Evolutionary conservation across 2,329 filamentous ascomycete species (phyloP), one percentile per base, ranked within the genome.

Genomic region (Talaromyces atroroseus): DNA sequence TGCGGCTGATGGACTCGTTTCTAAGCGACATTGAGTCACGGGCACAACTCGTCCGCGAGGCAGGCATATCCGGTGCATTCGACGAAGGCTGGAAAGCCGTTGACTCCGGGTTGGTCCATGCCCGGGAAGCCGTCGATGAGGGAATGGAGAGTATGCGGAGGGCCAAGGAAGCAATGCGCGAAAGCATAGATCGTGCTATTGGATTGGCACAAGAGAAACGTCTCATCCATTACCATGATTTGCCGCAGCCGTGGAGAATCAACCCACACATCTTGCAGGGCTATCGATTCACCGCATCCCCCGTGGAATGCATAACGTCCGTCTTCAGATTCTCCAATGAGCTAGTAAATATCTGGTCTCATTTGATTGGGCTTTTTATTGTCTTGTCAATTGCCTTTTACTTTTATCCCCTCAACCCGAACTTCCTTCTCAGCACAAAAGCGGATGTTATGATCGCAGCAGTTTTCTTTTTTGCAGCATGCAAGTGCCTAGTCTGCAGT

Each of bases 261-360:
- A 99, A 99, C 74, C 91, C 92, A 1, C 90, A 99, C 74, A 97
- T 99, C 68, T 79, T 86, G 52, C 84, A 83, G 54, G 94, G 94
- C 18, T 99, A 99, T 71, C 92, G 94, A 52, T 99, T 99, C 77
- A 88, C 85, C 59, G 90, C 95, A 66, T 91, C 89, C 58, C 95
- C 95, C 72, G 78, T 92, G 56, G 92, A 92, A 64, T 97, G 92
- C 70, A 78, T 97, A 52, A 82, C 83, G 52, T 96, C 91, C 21
- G 84, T 90, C 60, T 92, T 96, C 67, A 82, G 84, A 60, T 77
- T 94, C 58, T 95, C 90, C 61, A 99, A 99, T 74, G 94, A 99
- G 75, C 83, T 88, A 42, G 87, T 97, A 77, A 99, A 99, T 74
- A 99, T 99, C 68, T 99, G 94, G 94, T 92, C 92, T 1, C 94